Percentiles rank a stretch among this genome's conserved stretches.
phyloP scores from a whole-genome alignment of 495 filamentous ascomycete genomes.

The Hypoxylon subgilvum region DNA sequence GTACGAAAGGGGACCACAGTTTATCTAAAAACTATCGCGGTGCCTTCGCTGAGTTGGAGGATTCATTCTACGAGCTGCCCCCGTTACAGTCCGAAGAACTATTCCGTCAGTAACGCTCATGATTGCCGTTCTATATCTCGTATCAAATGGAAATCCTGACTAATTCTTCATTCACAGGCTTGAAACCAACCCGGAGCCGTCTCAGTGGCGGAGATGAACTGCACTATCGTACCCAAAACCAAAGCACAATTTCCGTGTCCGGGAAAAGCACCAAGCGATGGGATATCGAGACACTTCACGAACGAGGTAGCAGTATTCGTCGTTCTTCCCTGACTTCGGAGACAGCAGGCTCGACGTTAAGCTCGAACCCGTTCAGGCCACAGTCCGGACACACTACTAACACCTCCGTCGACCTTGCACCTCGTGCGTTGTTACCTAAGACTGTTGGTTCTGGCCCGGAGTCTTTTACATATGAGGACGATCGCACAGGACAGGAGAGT shows the following conservation, averaged over 20 bases:
- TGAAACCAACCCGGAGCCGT: conserved; percentile 8
- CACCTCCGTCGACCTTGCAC: conserved; percentile 49
- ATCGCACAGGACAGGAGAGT: neutral
- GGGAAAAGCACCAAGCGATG: conserved; percentile 18
- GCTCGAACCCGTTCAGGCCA: conserved; percentile 48
- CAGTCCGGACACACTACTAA: conserved; percentile 51
- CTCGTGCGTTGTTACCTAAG: conserved; percentile 11
- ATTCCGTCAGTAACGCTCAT: conserved; percentile 26
- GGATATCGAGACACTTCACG: conserved; percentile 31
- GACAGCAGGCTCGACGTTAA: conserved; percentile 45
- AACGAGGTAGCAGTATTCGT: conserved; percentile 45
- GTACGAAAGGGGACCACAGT: conserved; percentile 5
- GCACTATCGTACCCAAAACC: conserved; percentile 20
- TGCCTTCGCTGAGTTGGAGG: conserved; percentile 24
- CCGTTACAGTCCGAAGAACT: conserved; percentile 13
- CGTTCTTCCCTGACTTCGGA: conserved; percentile 52
- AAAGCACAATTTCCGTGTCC: conserved; percentile 31
- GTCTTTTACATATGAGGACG: neutral
- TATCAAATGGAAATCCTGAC: conserved; percentile 1
- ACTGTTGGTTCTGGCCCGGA: neutral
- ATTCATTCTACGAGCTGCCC: conserved; percentile 21
- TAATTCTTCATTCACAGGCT: conserved; percentile 17
- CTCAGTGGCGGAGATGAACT: conserved; percentile 23
- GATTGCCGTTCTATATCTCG: neutral
- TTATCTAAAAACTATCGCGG: conserved; percentile 15